Base-by-base conservation (phyloP, 352 stramenopile species). In the Phytophthora quininea region DNA sequence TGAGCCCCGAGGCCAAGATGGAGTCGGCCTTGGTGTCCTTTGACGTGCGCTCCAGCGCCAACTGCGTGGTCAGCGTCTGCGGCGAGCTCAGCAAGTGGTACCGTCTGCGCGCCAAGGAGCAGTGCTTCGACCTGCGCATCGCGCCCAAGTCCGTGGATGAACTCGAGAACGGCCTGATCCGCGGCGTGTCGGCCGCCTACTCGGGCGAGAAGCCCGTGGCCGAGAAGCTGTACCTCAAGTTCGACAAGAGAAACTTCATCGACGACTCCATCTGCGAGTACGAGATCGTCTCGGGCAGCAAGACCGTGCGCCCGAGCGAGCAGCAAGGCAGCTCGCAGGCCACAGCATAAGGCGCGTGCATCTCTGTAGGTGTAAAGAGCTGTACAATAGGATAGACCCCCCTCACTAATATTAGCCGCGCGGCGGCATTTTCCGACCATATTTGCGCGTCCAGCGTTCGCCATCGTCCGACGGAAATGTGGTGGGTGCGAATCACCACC, bases 41-140 rank as follows among this genome's bases (percentile, higher is more conserved):
- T 42, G 81, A 93, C 53, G 77, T 93, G 57, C 78, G 76, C 6
- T 89, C 85, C 14, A 79, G 61, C 38, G 69, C 77, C 32, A 90
- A 93, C 71, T 93, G 85, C 58, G 85, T 91, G 47, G 85, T 93
- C 15, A 91, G 81, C 43, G 79, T 93, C 12, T 93, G 85, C 46
- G 85, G 85, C 35, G 67, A 75, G 46, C 67, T 83, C 49, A 71
- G 64, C 51, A 86, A 89, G 40, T 93, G 82, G 85, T 87, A 88
- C 57, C 19, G 19, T 24, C 63, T 89, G 54, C 73, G 80, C 56
- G 74, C 71, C 12, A 76, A 79, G 46, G 85, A 93, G 60, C 71
- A 86, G 59, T 93, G 85, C 72, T 93, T 86, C 58, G 83, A 87
- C 65, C 63, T 93, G 57, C 84, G 76, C 49, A 86, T 93, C 53